Conservation (phyloP, 805 yeast genomes). For the Torulaspora franciscae region DNA sequence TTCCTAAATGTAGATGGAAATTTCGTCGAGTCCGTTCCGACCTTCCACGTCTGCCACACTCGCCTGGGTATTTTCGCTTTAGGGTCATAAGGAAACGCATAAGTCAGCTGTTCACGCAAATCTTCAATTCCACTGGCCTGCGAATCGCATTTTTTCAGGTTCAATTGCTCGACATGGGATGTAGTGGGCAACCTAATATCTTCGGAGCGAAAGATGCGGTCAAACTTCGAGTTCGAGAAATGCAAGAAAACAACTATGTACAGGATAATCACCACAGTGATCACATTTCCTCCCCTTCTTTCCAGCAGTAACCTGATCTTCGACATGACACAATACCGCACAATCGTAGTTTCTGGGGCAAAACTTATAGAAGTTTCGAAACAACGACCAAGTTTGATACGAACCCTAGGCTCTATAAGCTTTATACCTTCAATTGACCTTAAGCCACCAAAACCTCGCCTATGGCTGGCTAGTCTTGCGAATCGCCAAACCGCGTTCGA, state of each 20-base stretch:
- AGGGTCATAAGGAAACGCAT: constrained; percentile 71
- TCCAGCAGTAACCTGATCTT: constrained; percentile 6
- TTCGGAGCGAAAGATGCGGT: constrained; percentile 5
- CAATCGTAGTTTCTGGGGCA: no score
- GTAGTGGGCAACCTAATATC: constrained; percentile 26
- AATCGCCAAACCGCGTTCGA: not conserved
- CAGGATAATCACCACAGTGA: constrained; percentile 6
- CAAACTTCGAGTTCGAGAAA: constrained; percentile 10
- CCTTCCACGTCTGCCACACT: constrained; percentile 96
- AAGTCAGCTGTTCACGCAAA: constrained; percentile 49
- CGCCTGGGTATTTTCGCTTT: constrained; percentile 61
- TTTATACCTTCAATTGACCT: not conserved
- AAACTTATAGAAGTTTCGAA: no score
- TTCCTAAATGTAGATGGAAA: constrained; percentile 52
- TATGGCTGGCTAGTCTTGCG: not conserved
- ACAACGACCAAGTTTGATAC: no score
- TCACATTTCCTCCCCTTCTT: constrained; percentile 11
- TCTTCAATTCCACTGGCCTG: constrained; percentile 9
- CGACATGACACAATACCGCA: not conserved
- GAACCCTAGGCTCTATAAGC: no score
- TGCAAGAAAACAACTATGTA: constrained; percentile 13
- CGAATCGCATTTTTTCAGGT: constrained; percentile 19
- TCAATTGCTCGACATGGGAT: constrained; percentile 18
- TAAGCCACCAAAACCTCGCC: not conserved
- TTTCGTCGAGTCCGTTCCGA: constrained; percentile 47